Conservation (phyloP, 2,329 filamentous ascomycete genomes). For the Aciculosporium take region DNA sequence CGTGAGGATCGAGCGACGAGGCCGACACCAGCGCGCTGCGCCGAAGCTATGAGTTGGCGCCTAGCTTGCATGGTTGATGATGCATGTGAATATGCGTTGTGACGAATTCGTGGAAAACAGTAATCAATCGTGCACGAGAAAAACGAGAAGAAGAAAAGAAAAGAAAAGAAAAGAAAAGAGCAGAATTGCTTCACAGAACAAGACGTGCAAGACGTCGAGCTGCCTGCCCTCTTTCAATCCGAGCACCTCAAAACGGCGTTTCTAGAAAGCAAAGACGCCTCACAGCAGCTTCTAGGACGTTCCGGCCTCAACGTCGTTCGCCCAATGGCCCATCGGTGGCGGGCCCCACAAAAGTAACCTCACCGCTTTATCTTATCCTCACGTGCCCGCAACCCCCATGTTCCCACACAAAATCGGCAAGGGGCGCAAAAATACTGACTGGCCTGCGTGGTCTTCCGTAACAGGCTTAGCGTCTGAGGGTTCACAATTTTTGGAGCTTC, state of each 20-base stretch:
- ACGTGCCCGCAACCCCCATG: conserved; percentile 24
- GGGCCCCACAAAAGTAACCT: not conserved
- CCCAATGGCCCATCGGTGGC: not conserved
- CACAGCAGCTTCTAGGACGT: conserved; percentile 26
- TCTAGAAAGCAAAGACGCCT: conserved; percentile 9
- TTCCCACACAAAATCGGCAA: conserved; percentile 11
- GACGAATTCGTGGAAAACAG: not conserved
- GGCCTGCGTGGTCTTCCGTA: conserved; percentile 12
- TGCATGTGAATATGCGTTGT: not conserved
- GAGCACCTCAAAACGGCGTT: not conserved
- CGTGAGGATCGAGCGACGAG: conserved; percentile 16
- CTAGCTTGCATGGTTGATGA: conserved; percentile 27
- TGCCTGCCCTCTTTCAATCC: no score
- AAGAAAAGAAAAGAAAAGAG: not conserved
- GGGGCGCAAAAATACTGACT: conserved; percentile 6
- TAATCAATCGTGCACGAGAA: not conserved
- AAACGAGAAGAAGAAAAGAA: conserved; percentile 3
- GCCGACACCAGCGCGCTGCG: conserved; percentile 22
- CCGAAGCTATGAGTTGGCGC: conserved; percentile 24
- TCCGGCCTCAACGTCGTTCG: conserved; percentile 30
- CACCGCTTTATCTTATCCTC: conserved; percentile 19
- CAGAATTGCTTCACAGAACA: not conserved
- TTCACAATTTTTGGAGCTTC: conserved; percentile 29
- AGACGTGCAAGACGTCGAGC: not conserved
- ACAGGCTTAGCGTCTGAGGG: conserved; percentile 25